Base-by-base conservation (phyloP, 768 basidiomycete genomes). In the Dacryopinax primogenitus region DNA sequence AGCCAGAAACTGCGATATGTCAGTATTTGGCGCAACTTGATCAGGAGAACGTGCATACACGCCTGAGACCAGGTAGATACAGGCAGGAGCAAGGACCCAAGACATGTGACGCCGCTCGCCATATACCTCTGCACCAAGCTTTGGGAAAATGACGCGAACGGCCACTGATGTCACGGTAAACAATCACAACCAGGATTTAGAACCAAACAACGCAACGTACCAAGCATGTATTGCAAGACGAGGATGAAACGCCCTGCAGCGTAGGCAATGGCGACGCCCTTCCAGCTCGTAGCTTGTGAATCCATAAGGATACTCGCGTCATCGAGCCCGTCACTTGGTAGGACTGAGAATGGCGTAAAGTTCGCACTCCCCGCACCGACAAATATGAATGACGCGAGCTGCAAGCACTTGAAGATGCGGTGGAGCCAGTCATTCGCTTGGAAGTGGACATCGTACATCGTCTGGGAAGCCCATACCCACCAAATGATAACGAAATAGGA, bases 401-500 rank as follows among this genome's bases (percentile, higher is more conserved):
- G 44, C 18, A 65, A 11, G 64, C 41, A 65, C 35, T 37, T 51
- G 51, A 65, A 65, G 28, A 51, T 37, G 30, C 64, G 64, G 23
- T 65, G 64, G n/a, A 65, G 51, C 64, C 64, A 65, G 23, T 65
- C 64, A 23, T 41, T 47, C 30, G 41, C 41, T 21, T 51, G 64
- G 35, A 65, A 65, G 32, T 51, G 64, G n/a, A 65, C 58, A 30
- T 65, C 51, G 64, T 65, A 65, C 35, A 51, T 51, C 35, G 51
- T 51, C 34, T 65, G 64, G 51, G 41, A 47, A 3, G 64, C 64
- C 64, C 64, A 65, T 15, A 65, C 58, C 64, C 64, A 65, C 64
- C 64, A 65, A 21, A 65, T 51, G 30, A 65, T 51, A 16, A 51
- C 64, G 45, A 65, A 65, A 51, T 47, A 65, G 28, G 47, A 51